Conservation (phyloP, 805 yeast genomes). For the Cyberlindnera euphorbiae region DNA sequence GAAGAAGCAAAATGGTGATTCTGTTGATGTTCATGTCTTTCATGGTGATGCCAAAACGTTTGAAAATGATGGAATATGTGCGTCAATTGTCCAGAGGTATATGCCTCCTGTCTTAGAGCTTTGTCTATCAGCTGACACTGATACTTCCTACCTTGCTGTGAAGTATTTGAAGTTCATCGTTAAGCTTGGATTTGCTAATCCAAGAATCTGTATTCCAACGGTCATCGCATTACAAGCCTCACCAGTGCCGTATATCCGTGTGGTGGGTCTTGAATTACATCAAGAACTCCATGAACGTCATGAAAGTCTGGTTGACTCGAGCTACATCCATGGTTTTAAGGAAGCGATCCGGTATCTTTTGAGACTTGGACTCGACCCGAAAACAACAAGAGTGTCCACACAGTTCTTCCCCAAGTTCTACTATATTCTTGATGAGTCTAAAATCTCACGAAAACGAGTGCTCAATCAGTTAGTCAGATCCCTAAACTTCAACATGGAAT, state of each 20-base stretch:
- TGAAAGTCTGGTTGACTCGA: conserved; percentile 65
- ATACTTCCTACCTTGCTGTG: conserved; percentile 46
- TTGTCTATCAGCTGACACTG: conserved; percentile 43
- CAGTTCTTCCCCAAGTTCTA: conserved; percentile 38
- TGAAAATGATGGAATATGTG: conserved; percentile 65
- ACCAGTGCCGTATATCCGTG: conserved; percentile 35
- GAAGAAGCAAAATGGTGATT: conserved; percentile 25
- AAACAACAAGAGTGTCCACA: conserved; percentile 16
- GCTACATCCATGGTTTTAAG: conserved; percentile 59
- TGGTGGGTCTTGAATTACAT: conserved; percentile 50
- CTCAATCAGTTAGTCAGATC: conserved; percentile 30
- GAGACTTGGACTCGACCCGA: conserved; percentile 18
- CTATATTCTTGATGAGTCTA: conserved; percentile 36
- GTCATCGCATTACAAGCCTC: conserved; percentile 67
- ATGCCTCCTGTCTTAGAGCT: conserved; percentile 42
- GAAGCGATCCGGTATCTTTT: conserved; percentile 45
- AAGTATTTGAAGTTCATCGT: conserved; percentile 52
- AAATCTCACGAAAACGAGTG: conserved; percentile 39
- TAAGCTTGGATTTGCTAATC: conserved; percentile 68
- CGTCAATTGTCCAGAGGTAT: conserved; percentile 66
- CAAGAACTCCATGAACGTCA: conserved; percentile 54
- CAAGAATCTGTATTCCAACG: conserved; percentile 63
- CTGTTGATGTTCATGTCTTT: conserved; percentile 43
- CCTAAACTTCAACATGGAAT: conserved; percentile 26
- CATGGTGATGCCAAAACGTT: conserved; percentile 49